Evolutionary conservation across 352 stramenopile species (phyloP).

Genomic region (Globisporangium middletonii): DNA sequence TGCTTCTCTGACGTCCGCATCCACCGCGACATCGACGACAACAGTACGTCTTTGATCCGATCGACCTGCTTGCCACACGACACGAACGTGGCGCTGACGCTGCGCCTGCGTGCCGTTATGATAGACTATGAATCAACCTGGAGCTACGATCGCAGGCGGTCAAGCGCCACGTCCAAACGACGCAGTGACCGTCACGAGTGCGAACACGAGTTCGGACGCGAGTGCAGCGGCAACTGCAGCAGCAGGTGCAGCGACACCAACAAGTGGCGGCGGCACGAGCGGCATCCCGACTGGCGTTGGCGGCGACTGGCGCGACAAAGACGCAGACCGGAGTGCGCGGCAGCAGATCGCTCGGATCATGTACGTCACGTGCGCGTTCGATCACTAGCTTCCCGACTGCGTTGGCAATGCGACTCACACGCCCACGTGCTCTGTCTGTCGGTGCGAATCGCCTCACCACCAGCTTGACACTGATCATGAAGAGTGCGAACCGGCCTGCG

Average conservation of each 20-base stretch:
- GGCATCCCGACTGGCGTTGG: background rate
- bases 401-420: background rate
- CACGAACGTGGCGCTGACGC: too few species aligned
- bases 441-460: background rate
- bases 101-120: background rate
- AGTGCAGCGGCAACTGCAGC: conserved; percentile 10
- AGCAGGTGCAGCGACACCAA: conserved; percentile 2
- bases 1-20: conserved; percentile 25
- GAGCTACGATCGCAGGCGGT: conserved; percentile 1
- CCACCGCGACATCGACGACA: conserved; percentile 15
- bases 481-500: conserved; percentile 81
- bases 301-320: conserved; percentile 82
- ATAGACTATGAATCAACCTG: conserved; percentile 11
- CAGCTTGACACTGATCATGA: conserved; percentile 87
- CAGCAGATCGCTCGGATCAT: conserved; percentile 89
- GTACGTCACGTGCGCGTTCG: conserved; percentile 28
- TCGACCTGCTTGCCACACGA: too few species aligned
- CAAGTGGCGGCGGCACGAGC: conserved; percentile 10
- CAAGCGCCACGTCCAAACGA: conserved; percentile 8
- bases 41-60: conserved; percentile 8
- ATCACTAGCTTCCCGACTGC: background rate
- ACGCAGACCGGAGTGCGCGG: conserved; percentile 64
- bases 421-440: conserved; percentile 3
- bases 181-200: conserved; percentile 11
- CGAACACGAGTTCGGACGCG: conserved; percentile 1